A percentile compares a stretch with the other conserved stretches of the same genome.
Evolutionary conservation across 73 alveolate species (phyloP).

Genomic region (Paramecium primaurelia): DNA sequence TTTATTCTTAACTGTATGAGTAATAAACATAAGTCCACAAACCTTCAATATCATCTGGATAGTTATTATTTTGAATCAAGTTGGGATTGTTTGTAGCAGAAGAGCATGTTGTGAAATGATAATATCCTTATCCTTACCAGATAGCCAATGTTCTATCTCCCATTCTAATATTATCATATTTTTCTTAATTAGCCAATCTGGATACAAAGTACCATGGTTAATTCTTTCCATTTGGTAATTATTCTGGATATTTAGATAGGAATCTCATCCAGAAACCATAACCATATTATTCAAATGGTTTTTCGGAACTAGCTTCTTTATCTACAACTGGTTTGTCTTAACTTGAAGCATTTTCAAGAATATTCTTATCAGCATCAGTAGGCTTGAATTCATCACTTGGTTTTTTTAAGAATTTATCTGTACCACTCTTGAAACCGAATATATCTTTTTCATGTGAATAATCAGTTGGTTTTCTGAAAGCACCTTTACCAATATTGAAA

Average conservation of each 20-base stretch:
- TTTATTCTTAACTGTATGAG: not conserved
- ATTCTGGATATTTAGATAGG: not conserved
- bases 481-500: constrained; percentile 34
- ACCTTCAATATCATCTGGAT: constrained; percentile 50
- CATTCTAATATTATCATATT: not conserved
- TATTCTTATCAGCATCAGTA: not conserved
- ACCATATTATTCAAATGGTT: constrained; percentile 36
- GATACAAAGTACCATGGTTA: constrained; percentile 19
- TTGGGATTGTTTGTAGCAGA: not conserved
- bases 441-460: not conserved
- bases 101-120: constrained; percentile 40
- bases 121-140: constrained; percentile 52
- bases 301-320: not conserved
- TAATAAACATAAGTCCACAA: constrained; percentile 56
- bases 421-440: not conserved
- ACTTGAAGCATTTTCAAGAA: not conserved
- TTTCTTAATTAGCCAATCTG: not conserved
- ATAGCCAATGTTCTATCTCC: constrained; percentile 41
- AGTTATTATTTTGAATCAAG: not conserved
- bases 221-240: constrained; percentile 23
- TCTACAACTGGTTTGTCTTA: not conserved
- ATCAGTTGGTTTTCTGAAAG: not conserved
- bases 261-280: constrained; percentile 47
- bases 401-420: not conserved
- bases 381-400: not conserved